Evolutionary conservation across 2,329 filamentous ascomycete genomes (phyloP).

Genomic region (Lachnellula arida): DNA sequence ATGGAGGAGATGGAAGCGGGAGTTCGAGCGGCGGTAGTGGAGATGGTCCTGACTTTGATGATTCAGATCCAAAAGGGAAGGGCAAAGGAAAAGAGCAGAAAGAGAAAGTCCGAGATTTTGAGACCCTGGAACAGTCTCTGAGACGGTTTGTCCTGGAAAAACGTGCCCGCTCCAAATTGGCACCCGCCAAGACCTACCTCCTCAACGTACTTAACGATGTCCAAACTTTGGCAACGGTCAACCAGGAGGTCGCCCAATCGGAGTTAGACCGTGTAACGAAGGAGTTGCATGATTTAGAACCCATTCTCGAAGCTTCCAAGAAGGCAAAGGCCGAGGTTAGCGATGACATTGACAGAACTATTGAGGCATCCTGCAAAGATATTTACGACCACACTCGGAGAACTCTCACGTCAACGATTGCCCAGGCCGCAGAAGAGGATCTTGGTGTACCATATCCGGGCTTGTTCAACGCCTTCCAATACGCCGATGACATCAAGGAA

Average conservation of each 20-base stretch:
- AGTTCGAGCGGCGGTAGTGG: slow-evolving; percentile 45
- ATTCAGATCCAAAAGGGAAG: slow-evolving; percentile 61
- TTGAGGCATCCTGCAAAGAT: slow-evolving; percentile 79
- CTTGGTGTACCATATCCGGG: slow-evolving; percentile 85
- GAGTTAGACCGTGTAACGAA: slow-evolving; percentile 79
- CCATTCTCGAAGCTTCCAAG: slow-evolving; percentile 76
- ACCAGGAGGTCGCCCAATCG: slow-evolving; percentile 77
- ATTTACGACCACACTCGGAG: slow-evolving; percentile 81
- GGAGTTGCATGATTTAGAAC: slow-evolving; percentile 79
- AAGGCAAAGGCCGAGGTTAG: slow-evolving; percentile 75
- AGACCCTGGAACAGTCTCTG: slow-evolving; percentile 80
- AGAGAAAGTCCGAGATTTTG: slow-evolving; percentile 85
- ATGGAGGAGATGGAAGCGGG: slow-evolving; percentile 50
- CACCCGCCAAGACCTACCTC: slow-evolving; percentile 91
- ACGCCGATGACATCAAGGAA: slow-evolving; percentile 86
- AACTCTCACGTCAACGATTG: slow-evolving; percentile 70
- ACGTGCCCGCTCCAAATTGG: slow-evolving; percentile 88
- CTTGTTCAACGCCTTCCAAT: slow-evolving; percentile 78
- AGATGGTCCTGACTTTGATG: slow-evolving; percentile 38
- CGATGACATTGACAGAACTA: slow-evolving; percentile 73
- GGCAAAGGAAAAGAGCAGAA: slow-evolving; percentile 84
- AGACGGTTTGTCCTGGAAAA: slow-evolving; percentile 94
- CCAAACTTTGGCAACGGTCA: slow-evolving; percentile 75
- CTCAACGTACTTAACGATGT: slow-evolving; percentile 90
- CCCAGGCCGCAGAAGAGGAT: slow-evolving; percentile 68